Percentiles rank a stretch among this genome's conserved stretches.
Conservation (phyloP, 805 yeast species). For the Spathaspora girioi region DNA sequence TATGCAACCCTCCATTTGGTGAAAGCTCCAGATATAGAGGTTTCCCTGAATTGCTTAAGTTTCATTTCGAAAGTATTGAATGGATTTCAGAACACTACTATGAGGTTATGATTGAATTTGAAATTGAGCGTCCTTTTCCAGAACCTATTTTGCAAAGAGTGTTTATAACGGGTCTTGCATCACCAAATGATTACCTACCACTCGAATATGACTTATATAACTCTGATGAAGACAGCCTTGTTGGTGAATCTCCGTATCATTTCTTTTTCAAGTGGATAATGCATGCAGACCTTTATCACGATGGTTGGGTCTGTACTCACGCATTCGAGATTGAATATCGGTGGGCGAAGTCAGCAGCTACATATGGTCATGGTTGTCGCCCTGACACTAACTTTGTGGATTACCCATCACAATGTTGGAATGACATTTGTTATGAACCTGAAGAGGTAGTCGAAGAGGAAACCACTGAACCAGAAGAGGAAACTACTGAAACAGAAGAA, state of each 20-base stretch:
- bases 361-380: background rate
- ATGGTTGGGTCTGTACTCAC: background rate
- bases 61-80: too few species aligned
- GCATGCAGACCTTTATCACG: background rate
- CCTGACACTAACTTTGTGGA: background rate
- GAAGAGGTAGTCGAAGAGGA: too few species aligned
- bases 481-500: too few species aligned
- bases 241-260: background rate
- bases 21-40: too few species aligned
- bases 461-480: background rate
- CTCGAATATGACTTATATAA: background rate
- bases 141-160: background rate
- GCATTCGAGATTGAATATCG: background rate
- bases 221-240: too few species aligned
- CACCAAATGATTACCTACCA: background rate
- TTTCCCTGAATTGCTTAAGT: too few species aligned
- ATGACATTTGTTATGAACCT: too few species aligned
- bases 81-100: background rate
- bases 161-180: background rate
- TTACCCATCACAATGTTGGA: background rate
- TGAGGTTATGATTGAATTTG: background rate
- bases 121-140: background rate
- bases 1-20: too few species aligned
- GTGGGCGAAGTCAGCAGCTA: background rate
- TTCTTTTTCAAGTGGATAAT: background rate